Evolutionary conservation across 768 basidiomycete genomes (phyloP), one percentile per base, ranked within the genome.

Genomic region (Leucogyrophana mollusca): DNA sequence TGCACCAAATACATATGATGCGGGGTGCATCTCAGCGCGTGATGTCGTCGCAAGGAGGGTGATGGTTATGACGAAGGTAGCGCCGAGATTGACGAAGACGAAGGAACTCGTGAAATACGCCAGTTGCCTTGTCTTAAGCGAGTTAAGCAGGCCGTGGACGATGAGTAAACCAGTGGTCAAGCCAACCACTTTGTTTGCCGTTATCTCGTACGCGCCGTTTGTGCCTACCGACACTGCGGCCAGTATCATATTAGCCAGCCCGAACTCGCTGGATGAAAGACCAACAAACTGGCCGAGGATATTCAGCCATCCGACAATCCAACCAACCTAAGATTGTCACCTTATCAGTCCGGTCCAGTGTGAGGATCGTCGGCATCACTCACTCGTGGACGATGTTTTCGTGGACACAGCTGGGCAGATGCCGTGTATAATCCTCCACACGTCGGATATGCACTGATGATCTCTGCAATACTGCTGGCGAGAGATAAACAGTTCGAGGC

Each of bases 361-460:
- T 7, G 13, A 30, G 27, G 7, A 30, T 30, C 16, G 14, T 18
- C 33, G 16, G 38, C 23, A 4, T 14, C 20, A 56, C 66, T 24
- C 56, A 83, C 86, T 59, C 70, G 78, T 32, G 87, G 80, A 42
- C 87, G 79, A 56, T 86, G 74, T 46, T 63, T 74, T 52, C 70
- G 74, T 0, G 87, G 87, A 4, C 81, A 80, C 8, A 88, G 68
- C 57, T 82, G 80, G n/a, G 86, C 85, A 21, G 87, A 88, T 3
- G 87, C 87, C n/a, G 86, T 87, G 54, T 89, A 89, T 3, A 62
- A 40, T 8, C 54, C 62, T 5, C 60, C 61, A 13, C 61, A 62
- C 8, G 61, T 66, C 33, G 62, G 62, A 52, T 59, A 64, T 2
- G 64, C 62, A 4, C 64, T 66, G 50, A 58, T 64, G 8, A 66